Conservation (phyloP, 495 filamentous ascomycete species). For the Trichocladium uniseriatum region DNA sequence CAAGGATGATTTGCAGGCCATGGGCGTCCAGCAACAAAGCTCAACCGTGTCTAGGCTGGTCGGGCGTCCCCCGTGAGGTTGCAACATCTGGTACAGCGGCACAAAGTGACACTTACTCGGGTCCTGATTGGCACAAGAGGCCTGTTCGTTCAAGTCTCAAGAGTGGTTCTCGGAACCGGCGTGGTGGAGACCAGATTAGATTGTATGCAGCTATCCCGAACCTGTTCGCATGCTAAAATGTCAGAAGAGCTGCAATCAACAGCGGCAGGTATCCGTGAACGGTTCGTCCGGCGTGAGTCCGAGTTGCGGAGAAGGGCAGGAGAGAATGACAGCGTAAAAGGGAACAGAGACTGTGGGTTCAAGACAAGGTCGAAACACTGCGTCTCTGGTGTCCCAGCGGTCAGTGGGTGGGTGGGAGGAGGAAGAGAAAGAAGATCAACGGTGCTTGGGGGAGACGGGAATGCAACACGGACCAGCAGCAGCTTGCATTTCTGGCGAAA, state of each 20-base stretch:
- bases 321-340: background rate
- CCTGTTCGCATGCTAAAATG: slow-evolving; percentile 38
- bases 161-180: slow-evolving; percentile 15
- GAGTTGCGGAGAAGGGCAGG: background rate
- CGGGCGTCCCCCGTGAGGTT: slow-evolving; percentile 4
- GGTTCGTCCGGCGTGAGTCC: slow-evolving; percentile 23
- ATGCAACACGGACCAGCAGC: slow-evolving; percentile 21
- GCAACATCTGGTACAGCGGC: background rate
- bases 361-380: slow-evolving; percentile 26
- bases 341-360: slow-evolving; percentile 7
- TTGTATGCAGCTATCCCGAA: slow-evolving; percentile 43
- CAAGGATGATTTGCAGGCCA: slow-evolving; percentile 13
- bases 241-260: slow-evolving; percentile 35
- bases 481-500: slow-evolving; percentile 24
- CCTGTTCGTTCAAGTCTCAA: too few species aligned
- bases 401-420: background rate
- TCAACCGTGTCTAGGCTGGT: background rate
- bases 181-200: slow-evolving; percentile 22
- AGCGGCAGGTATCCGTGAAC: slow-evolving; percentile 31
- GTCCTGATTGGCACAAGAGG: slow-evolving; percentile 7
- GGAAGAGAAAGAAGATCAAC: slow-evolving; percentile 6
- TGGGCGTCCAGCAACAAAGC: background rate
- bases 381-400: slow-evolving; percentile 7
- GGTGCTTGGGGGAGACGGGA: slow-evolving; percentile 7
- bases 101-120: slow-evolving; percentile 15